A percentile compares a stretch with the other conserved stretches of the same genome.
phyloP scores from a whole-genome alignment of 2,329 filamentous ascomycete genomes.

The Aspergillus sp. region DNA sequence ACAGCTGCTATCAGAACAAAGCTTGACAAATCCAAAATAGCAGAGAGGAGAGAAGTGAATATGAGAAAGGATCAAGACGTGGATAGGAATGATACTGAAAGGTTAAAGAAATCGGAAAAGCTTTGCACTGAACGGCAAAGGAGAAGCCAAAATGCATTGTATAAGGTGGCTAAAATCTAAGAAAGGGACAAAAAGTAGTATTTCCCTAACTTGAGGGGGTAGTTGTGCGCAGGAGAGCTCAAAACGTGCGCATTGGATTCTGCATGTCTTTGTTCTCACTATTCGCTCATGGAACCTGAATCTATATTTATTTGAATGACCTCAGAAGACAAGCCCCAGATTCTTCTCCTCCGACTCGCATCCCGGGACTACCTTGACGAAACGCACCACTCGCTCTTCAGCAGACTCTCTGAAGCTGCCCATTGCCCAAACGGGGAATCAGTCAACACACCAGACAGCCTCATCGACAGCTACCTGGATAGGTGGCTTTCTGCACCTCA shows the following conservation, averaged over 20 bases:
- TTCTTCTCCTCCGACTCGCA: too few species aligned
- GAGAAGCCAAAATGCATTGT: background rate
- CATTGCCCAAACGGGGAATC: background rate
- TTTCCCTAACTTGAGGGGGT: background rate
- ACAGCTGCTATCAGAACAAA: background rate
- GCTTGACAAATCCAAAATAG: background rate
- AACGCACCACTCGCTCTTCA: too few species aligned
- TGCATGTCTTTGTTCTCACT: background rate
- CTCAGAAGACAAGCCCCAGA: too few species aligned
- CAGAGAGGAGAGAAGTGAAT: background rate
- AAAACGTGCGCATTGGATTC: slow-evolving; percentile 1
- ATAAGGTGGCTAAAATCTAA: background rate
- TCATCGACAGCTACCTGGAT: too few species aligned
- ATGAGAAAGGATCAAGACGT: background rate
- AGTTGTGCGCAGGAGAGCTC: background rate
- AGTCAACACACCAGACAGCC: background rate
- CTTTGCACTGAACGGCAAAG: background rate
- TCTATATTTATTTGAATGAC: background rate
- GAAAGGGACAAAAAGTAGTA: background rate
- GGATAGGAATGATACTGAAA: background rate
- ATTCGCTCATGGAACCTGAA: background rate
- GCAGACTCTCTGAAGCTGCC: too few species aligned
- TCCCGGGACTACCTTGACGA: too few species aligned
- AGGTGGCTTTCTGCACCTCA: background rate
- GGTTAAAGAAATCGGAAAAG: background rate